Percentiles rank a stretch among this genome's conserved stretches.
Evolutionary conservation across 1,284 basidiomycete genomes (phyloP).

Genomic region (Rhodotorula sp.): DNA sequence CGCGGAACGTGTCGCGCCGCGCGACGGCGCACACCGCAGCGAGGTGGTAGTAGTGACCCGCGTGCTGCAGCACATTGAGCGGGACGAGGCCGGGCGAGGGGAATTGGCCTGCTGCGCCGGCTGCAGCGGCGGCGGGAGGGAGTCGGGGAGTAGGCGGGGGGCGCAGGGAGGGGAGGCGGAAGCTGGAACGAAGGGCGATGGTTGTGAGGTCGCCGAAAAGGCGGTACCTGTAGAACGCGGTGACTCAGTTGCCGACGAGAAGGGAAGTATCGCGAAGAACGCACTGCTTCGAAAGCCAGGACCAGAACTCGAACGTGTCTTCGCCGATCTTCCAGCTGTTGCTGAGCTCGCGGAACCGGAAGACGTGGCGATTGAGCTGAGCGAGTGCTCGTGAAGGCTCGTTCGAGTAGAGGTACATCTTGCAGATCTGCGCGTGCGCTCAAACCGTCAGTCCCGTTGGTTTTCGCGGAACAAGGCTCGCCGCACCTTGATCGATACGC

Average conservation of each 20-base stretch:
- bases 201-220: constrained; percentile 85
- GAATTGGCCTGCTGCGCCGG: constrained; percentile 42
- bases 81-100: constrained; percentile 49
- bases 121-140: constrained; percentile 13
- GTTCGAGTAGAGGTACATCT: constrained; percentile 83
- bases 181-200: constrained; percentile 67
- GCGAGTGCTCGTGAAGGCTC: constrained; percentile 74
- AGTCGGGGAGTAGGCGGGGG: constrained; percentile 46
- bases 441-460: not conserved
- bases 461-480: not conserved
- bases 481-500: constrained; percentile 77
- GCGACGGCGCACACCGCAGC: constrained; percentile 79
- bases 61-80: constrained; percentile 69
- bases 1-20: constrained; percentile 66
- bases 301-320: constrained; percentile 95
- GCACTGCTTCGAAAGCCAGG: constrained; percentile 88
- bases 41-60: constrained; percentile 86
- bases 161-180: constrained; percentile 58
- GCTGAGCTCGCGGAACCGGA: constrained; percentile 82
- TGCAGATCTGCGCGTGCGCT: constrained; percentile 65
- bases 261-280: constrained; percentile 47
- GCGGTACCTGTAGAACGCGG: constrained; percentile 62
- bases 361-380: constrained; percentile 79
- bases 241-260: not conserved
- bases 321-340: constrained; percentile 96